phyloP scores from a whole-genome alignment of 352 stramenopile genomes.

The Phytophthora hybrid region DNA sequence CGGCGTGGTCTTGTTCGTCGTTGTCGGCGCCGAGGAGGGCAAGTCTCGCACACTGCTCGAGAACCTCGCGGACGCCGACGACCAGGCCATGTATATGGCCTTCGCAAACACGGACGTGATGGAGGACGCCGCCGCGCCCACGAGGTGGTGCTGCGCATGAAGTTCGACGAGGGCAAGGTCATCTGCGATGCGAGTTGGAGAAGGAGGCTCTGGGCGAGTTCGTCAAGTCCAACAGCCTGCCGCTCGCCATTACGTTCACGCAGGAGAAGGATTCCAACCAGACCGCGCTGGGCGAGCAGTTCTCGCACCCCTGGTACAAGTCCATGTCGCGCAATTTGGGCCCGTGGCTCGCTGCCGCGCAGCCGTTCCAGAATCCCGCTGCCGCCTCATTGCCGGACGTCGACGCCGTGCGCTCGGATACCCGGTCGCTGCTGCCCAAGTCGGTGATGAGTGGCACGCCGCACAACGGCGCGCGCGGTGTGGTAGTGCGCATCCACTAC shows the following conservation, averaged over 20 bases:
- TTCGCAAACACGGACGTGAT: slow-evolving; percentile 75
- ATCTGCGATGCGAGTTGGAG: slow-evolving; percentile 79
- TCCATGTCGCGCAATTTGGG: slow-evolving; percentile 57
- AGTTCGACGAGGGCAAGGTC: slow-evolving; percentile 88
- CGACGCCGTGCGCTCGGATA: slow-evolving; percentile 25
- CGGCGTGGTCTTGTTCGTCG: slow-evolving; percentile 87
- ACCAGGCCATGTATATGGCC: slow-evolving; percentile 78
- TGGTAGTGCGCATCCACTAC: no score
- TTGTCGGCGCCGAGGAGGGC: slow-evolving; percentile 83
- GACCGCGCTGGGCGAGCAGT: slow-evolving; percentile 59
- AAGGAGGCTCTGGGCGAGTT: slow-evolving; percentile 69
- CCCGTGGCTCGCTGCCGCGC: slow-evolving; percentile 44
- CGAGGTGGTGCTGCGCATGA: slow-evolving; percentile 85
- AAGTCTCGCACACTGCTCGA: slow-evolving; percentile 71
- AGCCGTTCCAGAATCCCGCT: slow-evolving; percentile 59
- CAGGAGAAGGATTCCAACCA: slow-evolving; percentile 87
- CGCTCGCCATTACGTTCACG: slow-evolving; percentile 90
- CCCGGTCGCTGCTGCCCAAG: slow-evolving; percentile 35
- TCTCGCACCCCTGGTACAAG: slow-evolving; percentile 75
- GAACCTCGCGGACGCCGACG: slow-evolving; percentile 78
- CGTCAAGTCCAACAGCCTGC: slow-evolving; percentile 83
- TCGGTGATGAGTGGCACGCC: no score
- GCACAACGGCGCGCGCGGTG: no score
- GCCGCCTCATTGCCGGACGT: slow-evolving; percentile 35
- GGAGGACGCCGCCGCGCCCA: slow-evolving; percentile 62